A percentile compares a stretch with the other conserved stretches of the same genome.
phyloP scores from a whole-genome alignment of 768 basidiomycete genomes.

The Podaxis pistillaris region DNA sequence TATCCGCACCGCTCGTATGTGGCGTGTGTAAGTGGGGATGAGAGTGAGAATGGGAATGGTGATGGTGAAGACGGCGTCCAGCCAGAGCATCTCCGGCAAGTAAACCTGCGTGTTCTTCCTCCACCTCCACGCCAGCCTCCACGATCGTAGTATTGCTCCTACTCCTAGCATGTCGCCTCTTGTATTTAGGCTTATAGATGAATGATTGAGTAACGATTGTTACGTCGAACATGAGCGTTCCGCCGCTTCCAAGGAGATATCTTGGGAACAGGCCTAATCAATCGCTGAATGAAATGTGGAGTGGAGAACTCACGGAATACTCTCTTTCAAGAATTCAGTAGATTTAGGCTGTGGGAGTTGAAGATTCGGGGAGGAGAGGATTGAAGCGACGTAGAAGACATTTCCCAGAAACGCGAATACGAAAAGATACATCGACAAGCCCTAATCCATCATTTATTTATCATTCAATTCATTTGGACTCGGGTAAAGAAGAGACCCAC shows the following conservation, averaged over 20 bases:
- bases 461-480: background rate
- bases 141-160: constrained; percentile 19
- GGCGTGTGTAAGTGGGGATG: background rate
- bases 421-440: constrained; percentile 92
- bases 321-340: constrained; percentile 70
- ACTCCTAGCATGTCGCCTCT: constrained; percentile 31
- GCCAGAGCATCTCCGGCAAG: constrained; percentile 39
- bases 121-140: constrained; percentile 12
- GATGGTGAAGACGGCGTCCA: background rate
- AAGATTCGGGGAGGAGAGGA: constrained; percentile 73
- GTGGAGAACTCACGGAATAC: constrained; percentile 67
- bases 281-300: constrained; percentile 1
- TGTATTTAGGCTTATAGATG: constrained; percentile 61
- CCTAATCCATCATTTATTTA: constrained; percentile 40
- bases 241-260: constrained; percentile 88
- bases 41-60: background rate
- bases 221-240: constrained; percentile 91
- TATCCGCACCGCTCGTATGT: background rate
- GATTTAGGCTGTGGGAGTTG: constrained; percentile 57
- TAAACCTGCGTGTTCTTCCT: constrained; percentile 51
- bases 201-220: constrained; percentile 86
- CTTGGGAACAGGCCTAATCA: constrained; percentile 31
- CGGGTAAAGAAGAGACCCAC: constrained; percentile 29
- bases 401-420: constrained; percentile 94
- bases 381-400: constrained; percentile 87